Evolutionary conservation across 164 flowering plant genomes (phyloP), one percentile per base, ranked within the genome.

Genomic region (Pachysandra terminalis): DNA sequence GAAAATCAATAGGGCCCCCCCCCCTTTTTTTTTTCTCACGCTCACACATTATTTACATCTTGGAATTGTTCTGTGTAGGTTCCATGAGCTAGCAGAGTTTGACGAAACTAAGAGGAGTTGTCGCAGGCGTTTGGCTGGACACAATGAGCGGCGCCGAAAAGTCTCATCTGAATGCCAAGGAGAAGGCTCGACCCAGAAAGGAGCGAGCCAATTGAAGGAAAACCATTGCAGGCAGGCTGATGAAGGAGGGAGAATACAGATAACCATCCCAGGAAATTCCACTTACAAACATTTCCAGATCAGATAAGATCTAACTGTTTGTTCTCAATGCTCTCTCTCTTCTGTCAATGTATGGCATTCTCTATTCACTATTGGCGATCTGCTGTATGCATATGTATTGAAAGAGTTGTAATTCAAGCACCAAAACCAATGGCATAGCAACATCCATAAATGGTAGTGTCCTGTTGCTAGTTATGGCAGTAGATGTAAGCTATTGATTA

Each of bases 41-140:
- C 51, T 45, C 15, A 40, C 17, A 10, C 51, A 45, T 5, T 45
- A 13, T 45, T 15, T 45, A 45, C 16, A 10, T 10, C 51, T 45
- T 3, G 10, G 9, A 55, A 55, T 55, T n/a, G 58, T 4, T n/a
- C 16, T 45, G 51, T 56, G 59, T 72, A 84, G 87, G 77, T 84
- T 84, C 69, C 87, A 84, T 57, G 85, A 74, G 75, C 73, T 84
- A 9, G 54, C 73, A 5, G 85, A 83, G 67, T 83, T 83, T 52
- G 87, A 84, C 56, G 83, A 78, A 45, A 65, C 82, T 13, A 84
- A 81, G 49, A 78, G 85, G 61, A 84, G 87, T 40, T 84, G 87
- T 55, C 71, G 87, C 2, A 64, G 76, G 73, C 81, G 87, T 23
- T 23, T 83, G 58, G 87, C 81, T 1, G 84, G 84, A 21, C 87